phyloP scores from a whole-genome alignment of 176 grass and related monocot genomes.

The Zoysia pacifica region DNA sequence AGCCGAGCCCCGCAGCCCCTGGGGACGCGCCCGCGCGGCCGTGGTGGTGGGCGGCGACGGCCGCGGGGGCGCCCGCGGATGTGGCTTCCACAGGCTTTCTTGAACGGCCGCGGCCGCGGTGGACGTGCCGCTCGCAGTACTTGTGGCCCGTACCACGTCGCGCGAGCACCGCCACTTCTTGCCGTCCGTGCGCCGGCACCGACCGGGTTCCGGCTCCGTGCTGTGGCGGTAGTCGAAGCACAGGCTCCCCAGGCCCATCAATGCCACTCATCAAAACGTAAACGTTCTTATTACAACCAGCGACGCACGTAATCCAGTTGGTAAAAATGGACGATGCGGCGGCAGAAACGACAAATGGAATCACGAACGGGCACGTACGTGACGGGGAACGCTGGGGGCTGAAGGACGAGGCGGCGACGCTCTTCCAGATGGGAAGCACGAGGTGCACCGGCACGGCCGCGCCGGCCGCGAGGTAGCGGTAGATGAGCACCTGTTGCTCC shows the following conservation, averaged over 20 bases:
- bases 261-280: slow-evolving; percentile 27
- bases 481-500: slow-evolving; percentile 99
- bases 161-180: slow-evolving; percentile 99
- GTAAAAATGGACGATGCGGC: background rate
- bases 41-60: too few species aligned
- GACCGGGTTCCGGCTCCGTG: slow-evolving; percentile 95
- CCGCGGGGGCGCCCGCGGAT: too few species aligned
- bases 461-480: slow-evolving; percentile 89
- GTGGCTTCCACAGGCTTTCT: slow-evolving; percentile 98
- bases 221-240: slow-evolving; percentile 95
- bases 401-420: slow-evolving; percentile 86
- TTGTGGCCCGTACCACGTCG: slow-evolving; percentile 90
- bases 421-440: slow-evolving; percentile 97
- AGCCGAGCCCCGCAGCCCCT: too few species aligned
- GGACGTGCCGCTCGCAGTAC: slow-evolving; percentile 99
- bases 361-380: slow-evolving; percentile 33
- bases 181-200: slow-evolving; percentile 92
- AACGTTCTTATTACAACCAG: background rate
- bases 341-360: background rate
- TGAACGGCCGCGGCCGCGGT: slow-evolving; percentile 97
- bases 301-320: background rate
- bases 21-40: too few species aligned
- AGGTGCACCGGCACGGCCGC: slow-evolving; percentile 92
- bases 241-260: slow-evolving; percentile 82
- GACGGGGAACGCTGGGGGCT: slow-evolving; percentile 78